Percentiles rank a stretch among this genome's conserved stretches.
Conservation (phyloP, 73 alveolate genomes). For the Tetrahymena thermophila region DNA sequence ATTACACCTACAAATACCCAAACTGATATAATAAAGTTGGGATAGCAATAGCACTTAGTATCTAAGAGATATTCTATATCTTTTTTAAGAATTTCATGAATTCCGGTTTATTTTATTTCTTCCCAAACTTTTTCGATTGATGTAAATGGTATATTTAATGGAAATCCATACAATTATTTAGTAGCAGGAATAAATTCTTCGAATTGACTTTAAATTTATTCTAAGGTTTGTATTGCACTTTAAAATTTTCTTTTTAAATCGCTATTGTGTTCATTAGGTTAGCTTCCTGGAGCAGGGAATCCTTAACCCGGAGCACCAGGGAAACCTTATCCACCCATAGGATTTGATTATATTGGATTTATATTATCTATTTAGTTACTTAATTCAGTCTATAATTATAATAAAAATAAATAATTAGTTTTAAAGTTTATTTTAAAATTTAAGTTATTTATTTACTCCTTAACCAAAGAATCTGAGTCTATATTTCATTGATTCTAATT, state of each 20-base stretch:
- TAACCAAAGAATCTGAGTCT: conserved; percentile 45
- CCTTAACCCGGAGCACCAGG: not conserved
- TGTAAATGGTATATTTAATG: conserved; percentile 75
- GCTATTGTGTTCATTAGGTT: not conserved
- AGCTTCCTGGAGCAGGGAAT: conserved; percentile 7
- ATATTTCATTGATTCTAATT: conserved; percentile 45
- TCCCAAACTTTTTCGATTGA: conserved; percentile 85
- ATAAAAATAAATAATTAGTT: not conserved
- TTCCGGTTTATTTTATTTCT: conserved; percentile 89
- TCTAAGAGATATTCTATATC: conserved; percentile 78
- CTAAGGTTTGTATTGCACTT: conserved; percentile 20
- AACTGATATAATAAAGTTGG: conserved; percentile 83
- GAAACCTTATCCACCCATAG: not conserved
- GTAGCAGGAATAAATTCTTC: conserved; percentile 37
- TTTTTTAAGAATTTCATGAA: conserved; percentile 82
- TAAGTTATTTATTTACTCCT: not conserved
- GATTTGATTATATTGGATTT: not conserved
- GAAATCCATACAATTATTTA: conserved; percentile 80
- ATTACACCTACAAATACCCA: conserved; percentile 83
- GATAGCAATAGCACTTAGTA: conserved; percentile 79
- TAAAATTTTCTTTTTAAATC: not conserved
- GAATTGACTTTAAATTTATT: not conserved
- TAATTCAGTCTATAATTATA: not conserved
- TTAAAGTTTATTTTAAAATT: not conserved
- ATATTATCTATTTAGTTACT: not conserved